phyloP scores from a whole-genome alignment of 148 eudicot species.

The Vaccinium corymbosum region DNA sequence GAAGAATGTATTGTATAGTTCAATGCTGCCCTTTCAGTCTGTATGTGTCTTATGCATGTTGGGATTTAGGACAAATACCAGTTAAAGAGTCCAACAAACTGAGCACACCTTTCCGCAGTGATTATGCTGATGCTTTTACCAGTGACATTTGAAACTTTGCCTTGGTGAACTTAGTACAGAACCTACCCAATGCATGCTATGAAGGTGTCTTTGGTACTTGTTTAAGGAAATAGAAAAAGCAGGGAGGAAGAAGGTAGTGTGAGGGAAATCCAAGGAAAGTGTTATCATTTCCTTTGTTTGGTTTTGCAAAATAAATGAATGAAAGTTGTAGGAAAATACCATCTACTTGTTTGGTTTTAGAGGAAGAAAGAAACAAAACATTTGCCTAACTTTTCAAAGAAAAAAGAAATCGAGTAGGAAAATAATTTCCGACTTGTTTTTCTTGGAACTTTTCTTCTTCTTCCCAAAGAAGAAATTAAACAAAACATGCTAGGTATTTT shows the following conservation, averaged over 20 bases:
- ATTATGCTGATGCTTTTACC: neutral
- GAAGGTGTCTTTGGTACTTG: neutral
- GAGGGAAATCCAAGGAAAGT: neutral
- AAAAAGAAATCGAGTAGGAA: neutral
- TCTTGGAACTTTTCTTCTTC: neutral
- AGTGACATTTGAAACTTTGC: neutral
- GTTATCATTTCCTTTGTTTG: neutral
- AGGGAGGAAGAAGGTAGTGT: neutral
- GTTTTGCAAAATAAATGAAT: neutral
- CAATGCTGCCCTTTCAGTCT: neutral
- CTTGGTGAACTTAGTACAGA: neutral
- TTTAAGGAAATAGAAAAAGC: neutral
- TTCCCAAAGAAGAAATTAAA: neutral
- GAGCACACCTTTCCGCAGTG: neutral
- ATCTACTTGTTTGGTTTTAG: neutral
- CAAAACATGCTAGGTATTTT: neutral
- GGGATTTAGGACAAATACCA: neutral
- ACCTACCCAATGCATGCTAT: neutral
- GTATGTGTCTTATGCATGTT: neutral
- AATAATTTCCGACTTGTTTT: neutral
- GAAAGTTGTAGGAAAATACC: conserved; percentile 2
- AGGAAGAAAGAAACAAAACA: neutral
- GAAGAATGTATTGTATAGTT: neutral
- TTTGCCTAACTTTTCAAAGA: neutral
- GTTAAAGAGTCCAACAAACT: neutral